Base-by-base conservation (phyloP, 345 rosid genomes). In the Gossypium thurberi region DNA sequence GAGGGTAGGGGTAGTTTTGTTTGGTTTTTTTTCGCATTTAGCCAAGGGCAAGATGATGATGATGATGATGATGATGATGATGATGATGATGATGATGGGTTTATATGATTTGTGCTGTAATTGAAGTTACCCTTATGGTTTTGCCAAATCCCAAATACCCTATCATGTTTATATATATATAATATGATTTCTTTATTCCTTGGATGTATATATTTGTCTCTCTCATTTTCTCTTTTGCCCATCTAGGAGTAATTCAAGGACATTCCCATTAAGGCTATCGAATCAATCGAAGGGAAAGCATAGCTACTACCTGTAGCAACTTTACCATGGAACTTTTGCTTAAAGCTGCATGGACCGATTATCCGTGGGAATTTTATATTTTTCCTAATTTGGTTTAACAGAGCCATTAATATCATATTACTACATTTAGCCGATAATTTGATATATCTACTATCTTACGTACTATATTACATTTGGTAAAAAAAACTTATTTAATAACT, bases 101-200 rank as follows among this genome's bases (percentile, higher is more conserved):
- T 55, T 73, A 63, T 73, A 63, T 60, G 76, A 76, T 75, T 78
- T 78, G 57, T 23, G 77, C 56, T 81, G 85, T 81, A 76, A 77
- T 75, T 77, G 65, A 20, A 46, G 76, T 65, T 63, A 9, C 8
- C 75, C 67, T 37, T 65, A 47, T 73, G 82, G 59, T 73, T 78
- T 33, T 33, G 76, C 18, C n/a, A 50, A 50, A 13, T 12, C 17
- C 6, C n/a, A 55, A 65, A 53, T 9, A 46, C 57, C 64, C 8
- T 74, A 37, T 44, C 67, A 51, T 86, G 83, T 82, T 69, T 76
- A 76, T 83, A 56, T 52, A 69, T 23, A 58, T 58, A 55, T 55
- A 23, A 55, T 55, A 23, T 58, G 61, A 68, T 71, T 72, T 60
- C 69, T 64, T 75, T 37, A 50, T 84, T 66, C 64, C 68, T 70